Base-by-base conservation (phyloP, 176 grass and related monocot genomes). In the Avena insularis region DNA sequence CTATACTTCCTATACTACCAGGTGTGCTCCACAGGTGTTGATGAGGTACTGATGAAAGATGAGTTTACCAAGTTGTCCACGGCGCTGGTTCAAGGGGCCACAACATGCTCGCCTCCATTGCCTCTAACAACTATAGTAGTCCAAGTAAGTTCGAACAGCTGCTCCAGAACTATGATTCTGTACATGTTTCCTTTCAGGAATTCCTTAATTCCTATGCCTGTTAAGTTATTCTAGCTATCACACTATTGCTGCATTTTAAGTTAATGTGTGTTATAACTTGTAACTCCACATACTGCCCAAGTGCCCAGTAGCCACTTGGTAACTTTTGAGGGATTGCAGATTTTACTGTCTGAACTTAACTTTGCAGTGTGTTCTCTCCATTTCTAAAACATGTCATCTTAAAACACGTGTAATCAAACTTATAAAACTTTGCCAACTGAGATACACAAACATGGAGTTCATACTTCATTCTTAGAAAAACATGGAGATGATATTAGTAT, bases 101-200 rank as follows among this genome's bases (percentile, higher is more conserved):
- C 76, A 83, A 46, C 71, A 82, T 88, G 66, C 88, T 91, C 77
- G 38, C 90, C 94, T 89, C 87, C 92, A 51, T 88, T 99, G 81
- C 94, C 97, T 73, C 89, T 99, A 49, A 94, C 97, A 80, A 92
- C 87, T 83, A 90, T 96, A 77, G 91, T 99, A 45, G 89, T 99
- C 56, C 97, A 99, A 91, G 97, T 99, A 77, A 82, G 84, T 84
- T 53, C 84, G 16, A 43, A 53, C 31, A 61, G 25, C 19, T 70
- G 59, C 57, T 75, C 83, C 5, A 20, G 70, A 72, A 48, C 19
- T 61, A 84, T 84, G 75, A 77, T 80, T 84, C 3, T 72, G 9
- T 91, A 16, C 40, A 73, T 66, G 29, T 46, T 82, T 77, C 4
- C 78, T 15, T 81, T 82, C 4, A 47, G 45, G 10, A 38, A 25